A percentile compares a stretch with the other conserved stretches of the same genome.
Evolutionary conservation across 345 rosid species (phyloP).

Genomic region (Anacardium occidentale): DNA sequence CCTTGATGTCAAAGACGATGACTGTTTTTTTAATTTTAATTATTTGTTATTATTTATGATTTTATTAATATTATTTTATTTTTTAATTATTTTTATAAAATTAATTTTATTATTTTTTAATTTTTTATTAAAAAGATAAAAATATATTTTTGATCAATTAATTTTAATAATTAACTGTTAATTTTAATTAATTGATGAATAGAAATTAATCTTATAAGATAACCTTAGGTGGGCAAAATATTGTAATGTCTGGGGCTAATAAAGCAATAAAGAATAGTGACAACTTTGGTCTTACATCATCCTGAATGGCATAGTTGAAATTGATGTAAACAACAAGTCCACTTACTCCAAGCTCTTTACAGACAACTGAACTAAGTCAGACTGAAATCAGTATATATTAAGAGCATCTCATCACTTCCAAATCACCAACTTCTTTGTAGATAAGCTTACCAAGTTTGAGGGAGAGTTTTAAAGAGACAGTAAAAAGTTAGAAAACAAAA

Average conservation of each 20-base stretch:
- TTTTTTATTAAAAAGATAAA: no score
- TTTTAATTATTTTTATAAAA: no score
- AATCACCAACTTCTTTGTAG: constrained; percentile 34
- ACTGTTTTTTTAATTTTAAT: no score
- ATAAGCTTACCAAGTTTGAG: constrained; percentile 11
- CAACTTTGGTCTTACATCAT: background rate
- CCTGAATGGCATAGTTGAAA: constrained; percentile 31
- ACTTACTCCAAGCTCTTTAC: background rate
- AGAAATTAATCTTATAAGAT: no score
- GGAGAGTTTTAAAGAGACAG: constrained; percentile 11
- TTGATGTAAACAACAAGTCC: background rate
- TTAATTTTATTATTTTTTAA: no score
- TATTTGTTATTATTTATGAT: no score
- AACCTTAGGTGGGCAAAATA: no score
- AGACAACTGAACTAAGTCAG: constrained; percentile 12
- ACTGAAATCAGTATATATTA: constrained; percentile 37
- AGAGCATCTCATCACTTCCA: constrained; percentile 16
- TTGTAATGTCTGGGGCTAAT: constrained; percentile 2
- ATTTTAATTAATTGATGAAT: no score
- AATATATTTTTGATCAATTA: no score
- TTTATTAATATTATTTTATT: no score
- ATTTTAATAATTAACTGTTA: no score
- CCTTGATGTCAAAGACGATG: no score
- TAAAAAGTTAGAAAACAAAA: background rate
- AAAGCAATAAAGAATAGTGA: constrained; percentile 8